Evolutionary conservation across 495 filamentous ascomycete species (phyloP).

Genomic region (Neohortaea acidophila): DNA sequence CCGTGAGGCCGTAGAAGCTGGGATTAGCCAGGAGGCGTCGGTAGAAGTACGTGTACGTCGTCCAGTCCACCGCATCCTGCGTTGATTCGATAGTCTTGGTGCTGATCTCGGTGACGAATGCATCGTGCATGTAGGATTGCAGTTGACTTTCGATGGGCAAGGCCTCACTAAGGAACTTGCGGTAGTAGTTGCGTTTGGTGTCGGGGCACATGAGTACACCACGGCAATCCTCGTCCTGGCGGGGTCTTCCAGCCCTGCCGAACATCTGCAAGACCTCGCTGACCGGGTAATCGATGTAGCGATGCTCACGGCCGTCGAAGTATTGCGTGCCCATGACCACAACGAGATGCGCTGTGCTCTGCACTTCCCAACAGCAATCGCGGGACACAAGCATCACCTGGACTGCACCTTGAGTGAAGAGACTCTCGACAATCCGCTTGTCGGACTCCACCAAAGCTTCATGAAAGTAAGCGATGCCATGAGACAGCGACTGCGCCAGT

Average conservation of each 20-base stretch:
- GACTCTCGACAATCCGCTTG: slow-evolving; percentile 81
- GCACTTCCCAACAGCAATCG: slow-evolving; percentile 92
- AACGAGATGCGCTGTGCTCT: slow-evolving; percentile 75
- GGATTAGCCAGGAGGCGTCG: slow-evolving; percentile 91
- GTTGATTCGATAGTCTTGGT: slow-evolving; percentile 84
- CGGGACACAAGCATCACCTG: slow-evolving; percentile 87
- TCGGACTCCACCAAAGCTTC: slow-evolving; percentile 79
- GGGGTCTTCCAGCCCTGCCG: slow-evolving; percentile 70
- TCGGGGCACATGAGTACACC: slow-evolving; percentile 90
- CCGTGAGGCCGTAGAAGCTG: slow-evolving; percentile 83
- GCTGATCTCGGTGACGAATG: slow-evolving; percentile 92
- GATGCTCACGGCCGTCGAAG: slow-evolving; percentile 91
- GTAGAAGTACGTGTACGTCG: slow-evolving; percentile 98
- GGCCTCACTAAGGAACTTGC: slow-evolving; percentile 95
- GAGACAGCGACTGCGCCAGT: slow-evolving; percentile 78
- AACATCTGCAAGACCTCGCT: slow-evolving; percentile 99
- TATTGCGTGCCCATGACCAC: slow-evolving; percentile 98
- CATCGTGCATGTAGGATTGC: slow-evolving; percentile 79
- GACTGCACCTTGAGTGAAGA: slow-evolving; percentile 82
- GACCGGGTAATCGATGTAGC: slow-evolving; percentile 92
- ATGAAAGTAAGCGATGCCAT: slow-evolving; percentile 95
- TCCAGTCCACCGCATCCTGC: slow-evolving; percentile 96
- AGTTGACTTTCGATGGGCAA: slow-evolving; percentile 91
- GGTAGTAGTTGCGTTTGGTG: slow-evolving; percentile 93
- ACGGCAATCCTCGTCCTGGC: slow-evolving; percentile 63